Base-by-base conservation (phyloP, 169 alveolate species). In the Plasmodium berghei region DNA sequence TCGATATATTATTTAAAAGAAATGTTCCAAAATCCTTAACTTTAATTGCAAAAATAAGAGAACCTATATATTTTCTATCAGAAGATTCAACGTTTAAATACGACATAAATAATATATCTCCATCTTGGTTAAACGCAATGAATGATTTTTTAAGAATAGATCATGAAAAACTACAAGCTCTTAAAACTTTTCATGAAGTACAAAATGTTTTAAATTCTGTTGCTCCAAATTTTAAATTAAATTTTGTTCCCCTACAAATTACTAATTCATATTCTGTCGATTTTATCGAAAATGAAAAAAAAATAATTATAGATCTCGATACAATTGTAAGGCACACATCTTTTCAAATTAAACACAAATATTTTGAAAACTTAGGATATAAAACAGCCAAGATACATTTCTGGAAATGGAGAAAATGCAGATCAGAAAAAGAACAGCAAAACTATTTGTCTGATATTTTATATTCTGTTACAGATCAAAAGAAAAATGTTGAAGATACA, bases 331-430 rank as follows among this genome's bases (percentile, higher is more conserved):
- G 91, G 34, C 91, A 86, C 42, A 86, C 91, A 20, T 86, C 91
- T 8, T 86, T 86, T 42, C 91, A 86, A 86, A 69, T 86, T 48
- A 86, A 86, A 40, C 91, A 86, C 54, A 61, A 86, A 52, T 56
- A 86, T 55, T 86, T 70, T 70, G 77, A 86, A 86, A 42, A 86
- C 6, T 16, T 86, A 20, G 91, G 91, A 22, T 86, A 59, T 54
- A 86, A 71, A 58, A 86, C 91, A 55, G 74, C 87, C 10, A 86
- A 71, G 56, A 72, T 86, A 26, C 91, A 86, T 34, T 86, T 86
- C 22, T 86, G 91, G 91, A 86, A 86, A 70, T 86, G 91, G 91
- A 70, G 91, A 86, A 86, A 86, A 86, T 86, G 91, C 18, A 58
- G 87, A 48, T 58, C 91, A 5, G 91, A 86, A 48, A 86, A 86